phyloP scores from a whole-genome alignment of 768 basidiomycete species.

The Suillus bovinus region DNA sequence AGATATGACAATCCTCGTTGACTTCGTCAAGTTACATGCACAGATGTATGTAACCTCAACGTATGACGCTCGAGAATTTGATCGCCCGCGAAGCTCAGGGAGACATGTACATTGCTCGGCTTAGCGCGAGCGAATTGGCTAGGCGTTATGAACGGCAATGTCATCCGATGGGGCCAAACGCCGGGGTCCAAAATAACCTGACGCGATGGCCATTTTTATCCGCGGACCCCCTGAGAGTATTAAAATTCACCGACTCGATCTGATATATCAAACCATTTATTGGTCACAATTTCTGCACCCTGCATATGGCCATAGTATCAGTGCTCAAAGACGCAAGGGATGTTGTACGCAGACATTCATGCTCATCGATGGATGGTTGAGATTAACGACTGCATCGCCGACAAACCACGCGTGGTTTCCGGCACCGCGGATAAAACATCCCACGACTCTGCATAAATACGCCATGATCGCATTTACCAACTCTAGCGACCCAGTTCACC shows the following conservation, averaged over 20 bases:
- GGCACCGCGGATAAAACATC: not conserved
- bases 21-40: not conserved
- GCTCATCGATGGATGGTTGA: not conserved
- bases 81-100: not conserved
- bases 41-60: not conserved
- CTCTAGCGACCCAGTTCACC: too few relatives aligned
- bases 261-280: not conserved
- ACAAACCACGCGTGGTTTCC: not conserved
- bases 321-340: not conserved
- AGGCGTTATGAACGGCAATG: not conserved
- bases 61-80: not conserved
- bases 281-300: not conserved
- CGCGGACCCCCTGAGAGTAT: slow-evolving; percentile 1
- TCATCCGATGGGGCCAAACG: not conserved
- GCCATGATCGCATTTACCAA: not conserved
- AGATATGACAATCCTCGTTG: not conserved
- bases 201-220: not conserved
- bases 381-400: not conserved
- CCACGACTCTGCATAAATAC: not conserved
- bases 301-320: not conserved
- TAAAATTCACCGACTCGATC: not conserved
- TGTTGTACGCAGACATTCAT: too few relatives aligned
- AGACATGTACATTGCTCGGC: not conserved
- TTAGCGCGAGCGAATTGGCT: not conserved
- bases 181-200: not conserved